Percentiles rank a stretch among this genome's conserved stretches.
Evolutionary conservation across 805 yeast species (phyloP).

Genomic region (Nakazawaea ernobii): DNA sequence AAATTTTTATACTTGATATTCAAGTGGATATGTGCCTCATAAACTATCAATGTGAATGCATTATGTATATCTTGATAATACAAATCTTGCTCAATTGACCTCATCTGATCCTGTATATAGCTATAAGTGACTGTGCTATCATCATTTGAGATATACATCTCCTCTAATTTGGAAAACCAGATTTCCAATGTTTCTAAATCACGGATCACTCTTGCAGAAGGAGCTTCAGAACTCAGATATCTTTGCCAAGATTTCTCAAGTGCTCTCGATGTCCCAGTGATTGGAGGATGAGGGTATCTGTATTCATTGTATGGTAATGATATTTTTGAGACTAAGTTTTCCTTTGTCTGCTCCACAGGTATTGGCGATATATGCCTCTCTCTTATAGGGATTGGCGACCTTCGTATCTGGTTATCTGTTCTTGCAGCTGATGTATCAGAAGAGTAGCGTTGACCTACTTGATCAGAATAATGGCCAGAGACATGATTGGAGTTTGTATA

Average conservation of each 20-base stretch:
- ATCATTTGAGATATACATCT: not conserved
- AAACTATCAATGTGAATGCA: not conserved
- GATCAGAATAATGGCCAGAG: too few species aligned
- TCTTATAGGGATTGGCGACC: too few species aligned
- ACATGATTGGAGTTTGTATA: too few species aligned
- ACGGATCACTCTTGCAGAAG: not conserved
- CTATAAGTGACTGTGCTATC: not conserved
- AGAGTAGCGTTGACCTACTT: too few species aligned
- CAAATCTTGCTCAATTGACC: constrained; percentile 1
- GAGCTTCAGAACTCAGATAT: not conserved
- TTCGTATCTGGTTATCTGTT: too few species aligned
- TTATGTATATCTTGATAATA: constrained; percentile 1
- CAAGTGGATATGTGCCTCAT: not conserved
- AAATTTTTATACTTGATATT: not conserved
- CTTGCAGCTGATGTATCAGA: too few species aligned
- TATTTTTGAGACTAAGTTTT: not conserved
- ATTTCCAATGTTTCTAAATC: not conserved
- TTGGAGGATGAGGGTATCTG: not conserved
- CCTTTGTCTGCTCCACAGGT: not conserved
- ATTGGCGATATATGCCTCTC: not conserved
- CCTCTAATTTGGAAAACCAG: not conserved
- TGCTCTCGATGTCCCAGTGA: not conserved
- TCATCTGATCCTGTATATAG: not conserved
- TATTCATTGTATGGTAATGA: not conserved
- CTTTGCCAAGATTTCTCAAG: not conserved